A percentile compares a stretch with the other conserved stretches of the same genome.
phyloP scores from a whole-genome alignment of 768 basidiomycete species.

The Cyathus striatus region DNA sequence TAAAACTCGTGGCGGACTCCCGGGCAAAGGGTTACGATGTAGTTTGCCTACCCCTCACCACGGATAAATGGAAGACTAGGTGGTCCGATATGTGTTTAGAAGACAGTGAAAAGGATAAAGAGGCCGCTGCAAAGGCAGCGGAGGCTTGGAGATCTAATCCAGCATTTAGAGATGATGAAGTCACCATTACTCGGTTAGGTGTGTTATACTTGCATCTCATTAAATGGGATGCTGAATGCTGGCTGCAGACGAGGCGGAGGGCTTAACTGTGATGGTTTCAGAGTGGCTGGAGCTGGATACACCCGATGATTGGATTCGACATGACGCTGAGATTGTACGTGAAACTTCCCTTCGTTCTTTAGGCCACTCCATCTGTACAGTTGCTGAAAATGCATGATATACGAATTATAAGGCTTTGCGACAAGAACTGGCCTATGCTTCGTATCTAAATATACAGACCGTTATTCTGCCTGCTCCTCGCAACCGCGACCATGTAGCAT shows the following conservation, averaged over 20 bases:
- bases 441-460: constrained; percentile 83
- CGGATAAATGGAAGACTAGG: constrained; percentile 75
- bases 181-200: constrained; percentile 89
- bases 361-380: constrained; percentile 2
- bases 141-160: constrained; percentile 88
- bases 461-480: constrained; percentile 87
- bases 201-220: constrained; percentile 41
- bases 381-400: neutral
- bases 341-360: constrained; percentile 6
- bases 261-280: constrained; percentile 71
- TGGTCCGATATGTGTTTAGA: constrained; percentile 87
- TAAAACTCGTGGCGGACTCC: constrained; percentile 46
- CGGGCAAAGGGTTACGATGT: constrained; percentile 67
- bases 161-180: constrained; percentile 75
- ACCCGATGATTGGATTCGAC: constrained; percentile 87
- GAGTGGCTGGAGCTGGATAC: constrained; percentile 97
- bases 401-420: constrained; percentile 64
- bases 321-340: constrained; percentile 92
- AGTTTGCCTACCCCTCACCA: constrained; percentile 86
- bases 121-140: constrained; percentile 54
- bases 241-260: constrained; percentile 64
- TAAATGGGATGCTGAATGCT: constrained; percentile 62
- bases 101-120: constrained; percentile 39
- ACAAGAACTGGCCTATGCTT: constrained; percentile 90
- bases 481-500: constrained; percentile 78